phyloP scores from a whole-genome alignment of 116 monocot genomes.

The Papilionanthe hybrid region DNA sequence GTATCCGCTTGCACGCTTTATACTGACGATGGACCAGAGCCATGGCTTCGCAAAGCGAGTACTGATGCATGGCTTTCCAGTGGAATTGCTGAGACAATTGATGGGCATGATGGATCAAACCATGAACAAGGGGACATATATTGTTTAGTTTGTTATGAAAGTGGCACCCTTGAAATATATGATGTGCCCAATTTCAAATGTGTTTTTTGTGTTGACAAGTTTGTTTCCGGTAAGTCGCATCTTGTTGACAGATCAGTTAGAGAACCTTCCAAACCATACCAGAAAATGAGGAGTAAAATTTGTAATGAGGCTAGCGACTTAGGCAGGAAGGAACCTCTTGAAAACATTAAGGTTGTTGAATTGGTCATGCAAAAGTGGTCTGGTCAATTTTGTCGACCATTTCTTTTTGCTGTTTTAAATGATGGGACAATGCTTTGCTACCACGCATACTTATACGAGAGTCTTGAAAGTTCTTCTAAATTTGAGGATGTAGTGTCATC shows the following conservation, averaged over 20 bases:
- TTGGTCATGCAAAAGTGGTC: constrained; percentile 90
- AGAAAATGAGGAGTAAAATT: constrained; percentile 20
- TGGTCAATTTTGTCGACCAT: constrained; percentile 71
- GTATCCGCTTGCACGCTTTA: constrained; percentile 88
- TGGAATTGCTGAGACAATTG: constrained; percentile 68
- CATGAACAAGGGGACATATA: constrained; percentile 85
- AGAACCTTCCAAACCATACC: constrained; percentile 21
- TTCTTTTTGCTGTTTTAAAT: constrained; percentile 79
- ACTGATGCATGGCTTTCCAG: constrained; percentile 98
- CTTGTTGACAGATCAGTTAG: constrained; percentile 51
- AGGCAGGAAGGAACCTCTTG: constrained; percentile 40
- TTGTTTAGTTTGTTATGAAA: constrained; percentile 84
- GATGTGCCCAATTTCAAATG: constrained; percentile 80
- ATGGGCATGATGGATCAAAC: constrained; percentile 66
- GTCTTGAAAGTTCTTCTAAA: constrained; percentile 39
- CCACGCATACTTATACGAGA: constrained; percentile 82
- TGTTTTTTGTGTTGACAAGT: constrained; percentile 70
- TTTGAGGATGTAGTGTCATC: constrained; percentile 34
- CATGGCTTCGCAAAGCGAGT: constrained; percentile 86
- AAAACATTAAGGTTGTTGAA: constrained; percentile 62
- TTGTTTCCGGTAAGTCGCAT: constrained; percentile 66
- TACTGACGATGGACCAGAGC: constrained; percentile 85
- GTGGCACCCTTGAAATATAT: constrained; percentile 78
- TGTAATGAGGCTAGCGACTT: constrained; percentile 19
- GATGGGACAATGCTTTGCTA: constrained; percentile 92